Evolutionary conservation across 2,329 filamentous ascomycete genomes (phyloP).

Genomic region (Aspergillus bombycis): DNA sequence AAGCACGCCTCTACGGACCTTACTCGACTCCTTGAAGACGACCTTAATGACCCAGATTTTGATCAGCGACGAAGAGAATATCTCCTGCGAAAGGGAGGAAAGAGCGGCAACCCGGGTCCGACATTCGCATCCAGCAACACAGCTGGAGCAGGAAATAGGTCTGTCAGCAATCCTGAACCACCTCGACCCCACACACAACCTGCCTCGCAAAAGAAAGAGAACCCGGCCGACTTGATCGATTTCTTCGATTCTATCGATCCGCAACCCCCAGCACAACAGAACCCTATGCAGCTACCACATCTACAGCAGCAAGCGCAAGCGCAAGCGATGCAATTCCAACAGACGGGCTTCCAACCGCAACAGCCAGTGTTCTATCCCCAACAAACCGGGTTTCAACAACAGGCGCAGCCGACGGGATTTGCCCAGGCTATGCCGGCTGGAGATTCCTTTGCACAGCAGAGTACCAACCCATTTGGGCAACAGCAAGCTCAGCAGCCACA

Average conservation of each 20-base stretch:
- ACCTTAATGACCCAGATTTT: conserved; percentile 92
- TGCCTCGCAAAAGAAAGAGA: conserved; percentile 39
- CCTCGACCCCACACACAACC: conserved; percentile 32
- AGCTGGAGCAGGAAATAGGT: conserved; percentile 19
- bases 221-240: conserved; percentile 77
- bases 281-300: conserved; percentile 44
- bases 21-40: conserved; percentile 87
- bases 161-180: conserved; percentile 33
- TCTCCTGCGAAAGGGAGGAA: conserved; percentile 80
- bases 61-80: conserved; percentile 92
- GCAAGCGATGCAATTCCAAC: conserved; percentile 45
- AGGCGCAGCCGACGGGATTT: conserved; percentile 37
- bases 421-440: conserved; percentile 37
- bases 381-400: conserved; percentile 40
- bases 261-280: conserved; percentile 62
- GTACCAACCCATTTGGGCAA: conserved; percentile 42
- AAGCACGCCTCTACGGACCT: conserved; percentile 96
- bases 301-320: conserved; percentile 24
- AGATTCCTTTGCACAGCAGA: conserved; percentile 30
- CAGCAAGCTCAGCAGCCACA: conserved; percentile 40
- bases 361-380: conserved; percentile 28
- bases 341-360: conserved; percentile 34
- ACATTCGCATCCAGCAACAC: conserved; percentile 27
- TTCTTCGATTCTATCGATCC: conserved; percentile 95
- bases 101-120: conserved; percentile 50